These are phyloP conservation scores for Pueraria montana DNA, from an alignment of 306 rosid species.

Conservation along the genomic window DNA sequence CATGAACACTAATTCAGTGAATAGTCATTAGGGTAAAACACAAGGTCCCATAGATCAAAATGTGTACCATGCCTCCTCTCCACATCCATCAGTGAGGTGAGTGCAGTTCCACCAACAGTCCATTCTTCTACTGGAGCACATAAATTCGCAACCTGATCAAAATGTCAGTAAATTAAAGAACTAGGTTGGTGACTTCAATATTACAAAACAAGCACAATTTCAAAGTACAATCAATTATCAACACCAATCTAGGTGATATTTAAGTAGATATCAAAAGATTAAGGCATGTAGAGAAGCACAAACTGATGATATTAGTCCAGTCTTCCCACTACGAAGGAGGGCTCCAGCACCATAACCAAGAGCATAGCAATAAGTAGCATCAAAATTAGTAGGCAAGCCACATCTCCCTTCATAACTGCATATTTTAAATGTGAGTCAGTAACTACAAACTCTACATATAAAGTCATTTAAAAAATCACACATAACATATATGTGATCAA, in stretches of 20 bases:
- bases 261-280: conserved; percentile 27
- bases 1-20: conserved; percentile 3
- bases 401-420: conserved; percentile 98
- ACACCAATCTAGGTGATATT: conserved; percentile 33
- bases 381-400: conserved; percentile 97
- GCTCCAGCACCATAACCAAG: conserved; percentile 96
- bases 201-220: conserved; percentile 10
- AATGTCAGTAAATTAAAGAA: conserved; percentile 18
- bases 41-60: conserved; percentile 25
- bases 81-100: conserved; percentile 92
- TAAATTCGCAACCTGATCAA: conserved; percentile 84
- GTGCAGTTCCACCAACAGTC: conserved; percentile 96
- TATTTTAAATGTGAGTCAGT: conserved; percentile 17
- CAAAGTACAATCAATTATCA: not conserved
- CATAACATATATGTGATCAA: conserved; percentile 1
- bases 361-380: conserved; percentile 92
- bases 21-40: conserved; percentile 8
- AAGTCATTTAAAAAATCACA: not conserved
- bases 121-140: conserved; percentile 93
- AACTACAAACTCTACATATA: conserved; percentile 37
- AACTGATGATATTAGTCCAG: conserved; percentile 97
- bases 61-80: conserved; percentile 96
- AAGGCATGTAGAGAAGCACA: conserved; percentile 48
- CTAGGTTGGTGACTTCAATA: conserved; percentile 31
- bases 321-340: conserved; percentile 90